Percentiles rank a stretch among this genome's conserved stretches.
Evolutionary conservation across 2,329 filamentous ascomycete species (phyloP).

Genomic region (Paraphoma sp.): DNA sequence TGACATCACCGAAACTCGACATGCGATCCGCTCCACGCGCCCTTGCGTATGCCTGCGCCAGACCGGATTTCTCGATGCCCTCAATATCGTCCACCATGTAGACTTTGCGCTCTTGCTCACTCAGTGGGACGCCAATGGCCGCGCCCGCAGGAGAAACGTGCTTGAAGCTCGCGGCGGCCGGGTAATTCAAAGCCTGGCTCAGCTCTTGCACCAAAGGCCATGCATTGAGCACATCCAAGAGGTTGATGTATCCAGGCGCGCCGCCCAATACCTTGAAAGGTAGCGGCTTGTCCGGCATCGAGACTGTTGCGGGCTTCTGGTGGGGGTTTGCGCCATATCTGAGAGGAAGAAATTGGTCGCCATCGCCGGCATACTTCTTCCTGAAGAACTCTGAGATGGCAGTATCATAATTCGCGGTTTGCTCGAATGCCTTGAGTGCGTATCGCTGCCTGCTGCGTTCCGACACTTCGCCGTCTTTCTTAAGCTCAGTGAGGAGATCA

Average conservation of each 20-base stretch:
- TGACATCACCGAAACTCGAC: conserved; percentile 97
- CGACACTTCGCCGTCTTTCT: conserved; percentile 82
- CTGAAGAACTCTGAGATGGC: conserved; percentile 98
- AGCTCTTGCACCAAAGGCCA: conserved; percentile 98
- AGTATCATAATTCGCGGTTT: conserved; percentile 94
- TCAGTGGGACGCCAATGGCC: conserved; percentile 88
- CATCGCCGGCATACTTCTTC: conserved; percentile 90
- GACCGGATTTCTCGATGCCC: conserved; percentile 81
- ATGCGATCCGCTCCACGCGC: conserved; percentile 96
- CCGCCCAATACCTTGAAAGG: conserved; percentile 96
- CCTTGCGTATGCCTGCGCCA: conserved; percentile 95
- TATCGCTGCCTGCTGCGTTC: conserved; percentile 86
- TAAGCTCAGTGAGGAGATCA: conserved; percentile 89
- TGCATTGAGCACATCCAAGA: conserved; percentile 93
- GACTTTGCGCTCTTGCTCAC: conserved; percentile 88
- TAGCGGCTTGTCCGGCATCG: conserved; percentile 72
- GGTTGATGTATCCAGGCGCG: conserved; percentile 94
- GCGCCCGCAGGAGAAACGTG: conserved; percentile 97
- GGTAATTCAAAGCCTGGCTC: conserved; percentile 82
- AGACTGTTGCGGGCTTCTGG: conserved; percentile 94
- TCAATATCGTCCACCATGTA: conserved; percentile 98
- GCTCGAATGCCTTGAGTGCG: conserved; percentile 96
- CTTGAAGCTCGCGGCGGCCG: conserved; percentile 95
- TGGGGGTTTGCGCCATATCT: conserved; percentile 98
- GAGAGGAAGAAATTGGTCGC: conserved; percentile 81